Evolutionary conservation across 2,329 filamentous ascomycete genomes (phyloP).

Genomic region (Aspergillus terreus): DNA sequence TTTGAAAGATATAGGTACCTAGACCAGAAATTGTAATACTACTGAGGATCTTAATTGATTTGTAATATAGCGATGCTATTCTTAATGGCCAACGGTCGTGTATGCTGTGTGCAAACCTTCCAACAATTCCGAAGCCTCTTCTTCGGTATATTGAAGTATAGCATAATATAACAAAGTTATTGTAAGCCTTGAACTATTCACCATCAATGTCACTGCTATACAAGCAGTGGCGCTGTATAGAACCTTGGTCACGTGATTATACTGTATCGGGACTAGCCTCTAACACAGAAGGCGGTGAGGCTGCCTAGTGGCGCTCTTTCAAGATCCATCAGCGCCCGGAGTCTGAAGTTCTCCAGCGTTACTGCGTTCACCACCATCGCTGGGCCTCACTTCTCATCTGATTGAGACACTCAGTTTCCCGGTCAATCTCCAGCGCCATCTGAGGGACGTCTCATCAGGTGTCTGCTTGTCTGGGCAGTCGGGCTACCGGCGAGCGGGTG

Average conservation of each 20-base stretch:
- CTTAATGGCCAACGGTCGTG: no score
- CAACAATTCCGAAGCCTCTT: no score
- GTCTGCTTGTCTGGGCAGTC: conserved; percentile 9
- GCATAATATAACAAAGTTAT: no score
- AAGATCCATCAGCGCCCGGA: conserved; percentile 28
- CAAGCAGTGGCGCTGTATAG: background rate
- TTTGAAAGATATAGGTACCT: conserved; percentile 17
- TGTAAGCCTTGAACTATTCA: no score
- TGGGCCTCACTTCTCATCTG: conserved; percentile 23
- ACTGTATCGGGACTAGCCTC: background rate
- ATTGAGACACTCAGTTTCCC: conserved; percentile 23
- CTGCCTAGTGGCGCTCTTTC: conserved; percentile 29
- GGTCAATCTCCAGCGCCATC: conserved; percentile 3
- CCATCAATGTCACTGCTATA: no score
- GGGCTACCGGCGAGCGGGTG: conserved; percentile 13
- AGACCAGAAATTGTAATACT: no score
- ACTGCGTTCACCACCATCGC: conserved; percentile 19
- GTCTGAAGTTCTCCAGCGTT: conserved; percentile 18
- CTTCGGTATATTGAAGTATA: no score
- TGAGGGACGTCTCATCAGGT: conserved; percentile 1
- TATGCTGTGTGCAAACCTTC: no score
- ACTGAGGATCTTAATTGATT: background rate
- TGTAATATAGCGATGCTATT: background rate
- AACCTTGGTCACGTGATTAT: conserved; percentile 19
- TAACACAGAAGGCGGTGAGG: conserved; percentile 21